phyloP scores from a whole-genome alignment of 176 grass and related monocot genomes.

The Avena sativa region DNA sequence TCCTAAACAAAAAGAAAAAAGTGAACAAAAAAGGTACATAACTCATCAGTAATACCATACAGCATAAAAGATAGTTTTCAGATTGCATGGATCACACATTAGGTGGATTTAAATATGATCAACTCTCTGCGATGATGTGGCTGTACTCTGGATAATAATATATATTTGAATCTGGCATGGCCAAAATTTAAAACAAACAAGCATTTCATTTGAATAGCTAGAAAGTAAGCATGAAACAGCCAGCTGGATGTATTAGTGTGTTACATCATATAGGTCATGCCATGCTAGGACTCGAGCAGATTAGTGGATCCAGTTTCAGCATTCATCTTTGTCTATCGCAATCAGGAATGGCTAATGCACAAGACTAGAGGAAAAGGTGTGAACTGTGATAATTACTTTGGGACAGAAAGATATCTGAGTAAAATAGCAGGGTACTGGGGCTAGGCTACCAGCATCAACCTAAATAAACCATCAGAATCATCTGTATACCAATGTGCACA shows the following conservation, averaged over 20 bases:
- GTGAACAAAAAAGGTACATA: not conserved
- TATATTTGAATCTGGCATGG: conserved; percentile 13
- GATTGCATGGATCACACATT: conserved; percentile 30
- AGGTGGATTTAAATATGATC: not conserved
- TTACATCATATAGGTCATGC: not conserved
- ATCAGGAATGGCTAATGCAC: not conserved
- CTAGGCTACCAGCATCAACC: not conserved
- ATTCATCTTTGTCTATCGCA: conserved; percentile 20
- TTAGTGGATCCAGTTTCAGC: not conserved
- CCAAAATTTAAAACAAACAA: conserved; percentile 10
- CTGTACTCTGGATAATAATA: conserved; percentile 3
- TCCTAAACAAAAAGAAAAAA: conserved; percentile 10
- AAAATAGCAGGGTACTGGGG: conserved; percentile 20
- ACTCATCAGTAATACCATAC: not conserved
- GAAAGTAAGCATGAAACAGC: conserved; percentile 20
- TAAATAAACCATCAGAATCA: conserved; percentile 28
- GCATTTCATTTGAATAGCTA: not conserved
- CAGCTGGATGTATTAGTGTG: conserved; percentile 31
- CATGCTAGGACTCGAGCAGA: conserved; percentile 24
- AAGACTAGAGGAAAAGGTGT: conserved; percentile 28
- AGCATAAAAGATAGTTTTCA: conserved; percentile 3
- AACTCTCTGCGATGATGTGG: not conserved
- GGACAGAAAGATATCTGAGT: conserved; percentile 18
- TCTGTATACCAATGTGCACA: conserved; percentile 5
- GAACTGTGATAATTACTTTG: conserved; percentile 14